Evolutionary conservation across 2,329 filamentous ascomycete genomes (phyloP).

Genomic region (Ambrosiella cleistominuta): DNA sequence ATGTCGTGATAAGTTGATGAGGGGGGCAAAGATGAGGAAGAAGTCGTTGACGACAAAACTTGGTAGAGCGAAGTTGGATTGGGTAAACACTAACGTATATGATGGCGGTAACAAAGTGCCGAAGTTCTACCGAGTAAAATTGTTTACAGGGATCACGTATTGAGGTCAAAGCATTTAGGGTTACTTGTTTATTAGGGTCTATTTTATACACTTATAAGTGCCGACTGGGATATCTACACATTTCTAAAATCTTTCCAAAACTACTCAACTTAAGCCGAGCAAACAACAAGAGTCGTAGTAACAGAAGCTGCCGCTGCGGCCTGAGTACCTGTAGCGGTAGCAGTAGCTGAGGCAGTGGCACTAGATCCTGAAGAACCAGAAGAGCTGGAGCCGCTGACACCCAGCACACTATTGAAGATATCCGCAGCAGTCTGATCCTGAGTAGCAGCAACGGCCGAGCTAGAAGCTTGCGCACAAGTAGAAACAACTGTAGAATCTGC

Average conservation of each 20-base stretch:
- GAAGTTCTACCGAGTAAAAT: background rate
- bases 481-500: constrained; percentile 14
- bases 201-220: background rate
- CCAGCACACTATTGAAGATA: constrained; percentile 15
- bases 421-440: constrained; percentile 17
- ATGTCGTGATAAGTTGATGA: too few relatives aligned
- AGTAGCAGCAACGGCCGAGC: constrained; percentile 14
- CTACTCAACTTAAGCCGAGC: constrained; percentile 1
- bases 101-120: background rate
- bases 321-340: background rate
- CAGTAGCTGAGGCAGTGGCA: background rate
- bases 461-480: constrained; percentile 14
- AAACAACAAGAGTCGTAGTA: constrained; percentile 7
- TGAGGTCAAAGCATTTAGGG: background rate
- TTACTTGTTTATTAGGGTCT: background rate
- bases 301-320: background rate
- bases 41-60: too few relatives aligned
- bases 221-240: background rate
- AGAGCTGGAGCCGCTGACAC: background rate
- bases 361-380: background rate
- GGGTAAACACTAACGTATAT: background rate
- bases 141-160: background rate
- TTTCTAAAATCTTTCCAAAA: background rate
- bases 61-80: too few relatives aligned
- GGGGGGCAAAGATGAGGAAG: too few relatives aligned